These are phyloP conservation scores for Botrytis porri DNA, from an alignment of 2,329 filamentous ascomycete species.

Conservation along the genomic window DNA sequence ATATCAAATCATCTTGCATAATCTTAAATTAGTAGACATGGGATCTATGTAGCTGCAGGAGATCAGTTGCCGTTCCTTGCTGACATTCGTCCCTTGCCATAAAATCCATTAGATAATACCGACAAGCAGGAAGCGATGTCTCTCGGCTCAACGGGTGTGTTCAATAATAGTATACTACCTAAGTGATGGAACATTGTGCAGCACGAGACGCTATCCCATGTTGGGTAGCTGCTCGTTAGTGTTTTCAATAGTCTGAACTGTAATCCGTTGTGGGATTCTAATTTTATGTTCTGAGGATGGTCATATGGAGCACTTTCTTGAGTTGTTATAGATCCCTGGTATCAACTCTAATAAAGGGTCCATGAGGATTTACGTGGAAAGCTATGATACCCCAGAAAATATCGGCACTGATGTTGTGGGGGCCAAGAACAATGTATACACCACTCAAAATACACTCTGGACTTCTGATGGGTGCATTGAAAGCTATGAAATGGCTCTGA, in stretches of 20 bases:
- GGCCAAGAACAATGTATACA: not conserved
- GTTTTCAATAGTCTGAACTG: not conserved
- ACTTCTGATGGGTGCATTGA: not conserved
- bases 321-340: not conserved
- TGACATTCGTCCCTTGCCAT: not conserved
- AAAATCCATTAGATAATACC: not conserved
- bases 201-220: not conserved
- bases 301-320: not conserved
- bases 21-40: not conserved
- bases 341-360: not conserved
- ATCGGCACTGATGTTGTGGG: not conserved
- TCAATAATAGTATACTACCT: not conserved
- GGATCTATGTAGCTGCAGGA: not conserved
- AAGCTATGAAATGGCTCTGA: not conserved
- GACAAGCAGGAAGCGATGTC: not conserved
- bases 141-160: not conserved
- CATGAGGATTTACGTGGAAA: not conserved
- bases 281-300: not conserved
- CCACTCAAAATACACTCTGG: not conserved
- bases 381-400: not conserved
- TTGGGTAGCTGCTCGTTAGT: not conserved
- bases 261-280: not conserved
- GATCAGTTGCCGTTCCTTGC: not conserved
- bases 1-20: conserved; percentile 1
- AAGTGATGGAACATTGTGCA: not conserved